A percentile compares a stretch with the other conserved stretches of the same genome.
phyloP scores from a whole-genome alignment of 75 land plant genomes.

The Cupressus sempervirens region DNA sequence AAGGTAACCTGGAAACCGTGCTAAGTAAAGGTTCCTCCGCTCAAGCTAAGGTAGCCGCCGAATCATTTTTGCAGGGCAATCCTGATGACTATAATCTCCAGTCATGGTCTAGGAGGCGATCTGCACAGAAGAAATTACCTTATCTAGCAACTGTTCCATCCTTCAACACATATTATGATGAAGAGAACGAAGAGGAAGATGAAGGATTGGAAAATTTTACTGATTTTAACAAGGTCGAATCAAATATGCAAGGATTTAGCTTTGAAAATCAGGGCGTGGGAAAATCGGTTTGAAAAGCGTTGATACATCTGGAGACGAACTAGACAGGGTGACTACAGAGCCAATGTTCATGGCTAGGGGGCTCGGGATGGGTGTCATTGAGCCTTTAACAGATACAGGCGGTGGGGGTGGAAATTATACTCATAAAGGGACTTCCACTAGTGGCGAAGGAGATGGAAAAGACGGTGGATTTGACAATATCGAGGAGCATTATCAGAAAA shows the following conservation, averaged over 20 bases:
- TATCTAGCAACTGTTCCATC: background rate
- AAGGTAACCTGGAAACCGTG: slow-evolving; percentile 26
- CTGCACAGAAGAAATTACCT: background rate
- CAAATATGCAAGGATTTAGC: background rate
- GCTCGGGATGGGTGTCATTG: no score
- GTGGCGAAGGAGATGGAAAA: no score
- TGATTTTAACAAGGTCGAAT: background rate
- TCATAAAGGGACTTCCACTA: slow-evolving; percentile 2
- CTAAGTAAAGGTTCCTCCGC: background rate
- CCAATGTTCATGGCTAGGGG: no score
- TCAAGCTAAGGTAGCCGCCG: slow-evolving; percentile 3
- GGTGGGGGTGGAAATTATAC: slow-evolving; percentile 8
- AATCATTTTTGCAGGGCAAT: background rate
- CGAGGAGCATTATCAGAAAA: no score
- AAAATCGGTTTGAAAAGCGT: slow-evolving; percentile 19
- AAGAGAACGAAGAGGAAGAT: slow-evolving; percentile 14
- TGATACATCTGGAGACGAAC: no score
- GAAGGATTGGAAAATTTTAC: no score
- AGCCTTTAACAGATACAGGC: background rate
- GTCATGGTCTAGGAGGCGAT: background rate
- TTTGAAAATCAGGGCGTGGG: background rate
- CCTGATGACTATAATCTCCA: background rate
- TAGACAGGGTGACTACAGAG: no score
- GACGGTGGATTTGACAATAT: no score
- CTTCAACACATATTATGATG: background rate